Base-by-base conservation (phyloP, 2,329 filamentous ascomycete genomes). In the Penicillium verrucosum region DNA sequence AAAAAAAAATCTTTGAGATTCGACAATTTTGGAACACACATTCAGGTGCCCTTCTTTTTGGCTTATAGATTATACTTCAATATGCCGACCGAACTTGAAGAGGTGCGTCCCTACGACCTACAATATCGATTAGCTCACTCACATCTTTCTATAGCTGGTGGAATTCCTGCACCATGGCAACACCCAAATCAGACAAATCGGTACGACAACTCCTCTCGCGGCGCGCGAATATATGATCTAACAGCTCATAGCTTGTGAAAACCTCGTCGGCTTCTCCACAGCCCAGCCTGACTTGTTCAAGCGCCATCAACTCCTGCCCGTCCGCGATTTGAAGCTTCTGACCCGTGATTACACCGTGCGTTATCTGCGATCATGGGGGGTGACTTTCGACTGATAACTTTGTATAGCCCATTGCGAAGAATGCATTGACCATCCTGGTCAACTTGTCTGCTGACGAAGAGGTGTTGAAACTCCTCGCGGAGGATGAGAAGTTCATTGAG, bases 131-230 rank as follows among this genome's bases (percentile, higher is more conserved):
- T 12, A 18, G 8, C 40, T 56, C 34, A 23, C 37, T 49, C 14
- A 49, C 41, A 37, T 41, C 21, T 46, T 7, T 34, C 41, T 41
- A 54, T 43, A 66, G n/a, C 37, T 48, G 38, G 91, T 97, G 60
- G 91, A 92, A 73, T 97, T 97, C 76, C 89, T 97, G 58, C 89
- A 90, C 75, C 89, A 96, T 77, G 90, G 90, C 58, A 96, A 95
- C 72, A 90, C 91, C 41, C 89, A 96, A 72, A 91, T 97, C 62
- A 86, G 94, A 66, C 86, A 90, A 72, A 82, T 93, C 64, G 87
- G 87, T 89, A 78, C 45, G 54, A 12, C 16, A 45, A 32, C 48
- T n/a, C 7, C 30, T 37, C 25, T 21, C 38, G 18, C 32, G 10
- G 12, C n/a, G 23, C n/a, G 23, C 45, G 10, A 29, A 46, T 2